Conservation (phyloP, 352 stramenopile species). For the Pythium phragmitis region DNA sequence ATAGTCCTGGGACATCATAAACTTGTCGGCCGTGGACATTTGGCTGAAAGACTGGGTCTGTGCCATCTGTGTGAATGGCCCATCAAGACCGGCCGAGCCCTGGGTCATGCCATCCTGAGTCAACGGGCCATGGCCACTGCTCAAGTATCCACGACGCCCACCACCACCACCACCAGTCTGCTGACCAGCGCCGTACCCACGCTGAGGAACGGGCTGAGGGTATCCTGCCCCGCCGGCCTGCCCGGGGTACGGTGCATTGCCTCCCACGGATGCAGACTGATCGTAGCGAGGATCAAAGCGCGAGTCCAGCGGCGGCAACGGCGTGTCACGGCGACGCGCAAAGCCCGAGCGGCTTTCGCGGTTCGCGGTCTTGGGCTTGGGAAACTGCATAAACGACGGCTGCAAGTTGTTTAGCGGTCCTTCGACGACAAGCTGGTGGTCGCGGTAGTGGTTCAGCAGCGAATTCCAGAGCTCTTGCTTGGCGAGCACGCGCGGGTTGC, state of each 20-base stretch:
- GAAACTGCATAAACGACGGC: constrained; percentile 97
- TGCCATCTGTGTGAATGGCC: constrained; percentile 74
- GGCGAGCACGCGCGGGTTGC: constrained; percentile 96
- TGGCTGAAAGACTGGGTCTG: constrained; percentile 88
- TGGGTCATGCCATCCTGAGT: constrained; percentile 79
- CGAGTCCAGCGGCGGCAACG: constrained; percentile 74
- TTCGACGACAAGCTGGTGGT: constrained; percentile 94
- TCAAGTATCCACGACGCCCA: constrained; percentile 27
- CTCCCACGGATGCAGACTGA: constrained; percentile 27
- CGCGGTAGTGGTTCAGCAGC: constrained; percentile 97
- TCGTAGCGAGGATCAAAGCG: constrained; percentile 86
- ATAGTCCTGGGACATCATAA: constrained; percentile 86
- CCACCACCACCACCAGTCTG: constrained; percentile 17
- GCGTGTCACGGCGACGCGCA: constrained; percentile 46
- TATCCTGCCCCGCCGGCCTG: constrained; percentile 32
- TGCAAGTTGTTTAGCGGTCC: constrained; percentile 97
- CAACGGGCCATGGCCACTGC: constrained; percentile 52
- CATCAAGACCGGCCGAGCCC: constrained; percentile 55
- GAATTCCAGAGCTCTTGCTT: constrained; percentile 97
- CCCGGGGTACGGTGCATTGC: constrained; percentile 23
- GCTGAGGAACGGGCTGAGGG: constrained; percentile 39
- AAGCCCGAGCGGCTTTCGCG: constrained; percentile 35
- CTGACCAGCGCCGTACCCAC: constrained; percentile 26
- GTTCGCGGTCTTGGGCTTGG: constrained; percentile 51
- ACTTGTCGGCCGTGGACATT: constrained; percentile 74